Evolutionary conservation across 805 yeast species (phyloP), one percentile per base, ranked within the genome.

Genomic region (Tetrapisispora taiwanensis): DNA sequence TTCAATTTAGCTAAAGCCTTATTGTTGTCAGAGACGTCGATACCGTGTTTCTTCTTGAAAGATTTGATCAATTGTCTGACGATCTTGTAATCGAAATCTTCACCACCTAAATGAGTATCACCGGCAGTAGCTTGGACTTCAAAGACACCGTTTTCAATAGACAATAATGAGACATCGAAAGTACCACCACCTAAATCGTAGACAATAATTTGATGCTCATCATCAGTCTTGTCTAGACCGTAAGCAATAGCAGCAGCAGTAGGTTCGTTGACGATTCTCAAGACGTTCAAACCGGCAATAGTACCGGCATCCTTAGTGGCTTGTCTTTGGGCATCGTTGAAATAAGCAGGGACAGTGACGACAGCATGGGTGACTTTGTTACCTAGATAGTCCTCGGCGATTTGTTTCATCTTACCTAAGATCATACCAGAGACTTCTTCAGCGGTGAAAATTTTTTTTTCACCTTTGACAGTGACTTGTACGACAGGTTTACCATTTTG

Each of bases 141-240:
- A 62, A 86, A 86, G 48, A 87, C 88, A 70, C 95, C 95, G 54
- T 81, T 84, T 63, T 87, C 95, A 63, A 86, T 86, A 35, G 92
- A 77, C 61, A 86, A 75, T 43, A 86, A 71, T 3, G 95, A 86
- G 20, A 86, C 95, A 79, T 86, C 95, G 54, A 86, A 88, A 53
- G 97, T 88, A 75, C 97, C 97, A 70, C 97, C 97, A 76, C 97
- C 97, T 59, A 88, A 76, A 69, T 88, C 97, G 67, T 85, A 88
- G 46, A 88, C 94, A 61, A 88, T 79, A 54, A 88, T 86, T 68
- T 88, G 89, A 59, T 84, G 84, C 70, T 88, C 97, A 52, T 77
- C 83, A 32, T 79, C 81, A 49, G 78, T 74, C 64, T 81, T 79
- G 66, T 86, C 95, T 55, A 89, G 74, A 63, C 97, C 97, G 70